These are phyloP conservation scores for Dipodascus albidus DNA, from an alignment of 805 yeast genomes.

Conservation along the genomic window DNA sequence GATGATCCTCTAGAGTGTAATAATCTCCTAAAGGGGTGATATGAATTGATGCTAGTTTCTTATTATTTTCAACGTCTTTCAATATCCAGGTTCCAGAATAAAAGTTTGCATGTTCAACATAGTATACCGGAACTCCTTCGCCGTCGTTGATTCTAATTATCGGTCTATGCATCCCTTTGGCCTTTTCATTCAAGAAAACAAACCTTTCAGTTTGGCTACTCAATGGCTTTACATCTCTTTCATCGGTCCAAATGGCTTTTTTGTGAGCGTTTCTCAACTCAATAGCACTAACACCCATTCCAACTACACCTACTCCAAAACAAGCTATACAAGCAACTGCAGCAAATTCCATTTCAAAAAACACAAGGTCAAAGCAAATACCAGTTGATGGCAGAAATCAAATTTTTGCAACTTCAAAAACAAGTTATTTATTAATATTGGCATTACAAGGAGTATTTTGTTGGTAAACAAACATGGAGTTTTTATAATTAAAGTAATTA, in stretches of 20 bases:
- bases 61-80: neutral
- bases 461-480: neutral
- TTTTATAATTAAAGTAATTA: too few relatives aligned
- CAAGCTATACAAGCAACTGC: conserved; percentile 1
- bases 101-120: neutral
- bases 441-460: neutral
- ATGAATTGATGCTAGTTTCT: neutral
- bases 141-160: neutral
- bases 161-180: neutral
- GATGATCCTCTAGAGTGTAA: neutral
- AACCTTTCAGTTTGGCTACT: neutral
- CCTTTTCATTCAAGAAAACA: neutral
- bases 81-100: neutral
- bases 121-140: neutral
- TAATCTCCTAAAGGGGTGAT: neutral
- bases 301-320: neutral
- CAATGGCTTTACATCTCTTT: neutral
- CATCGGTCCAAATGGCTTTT: conserved; percentile 3
- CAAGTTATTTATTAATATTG: too few relatives aligned
- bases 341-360: neutral
- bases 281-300: neutral
- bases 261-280: neutral
- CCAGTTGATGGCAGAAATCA: too few relatives aligned
- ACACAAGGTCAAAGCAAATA: too few relatives aligned
- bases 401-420: too few relatives aligned